These are phyloP conservation scores for Debaryomyces nepalensis DNA, from an alignment of 1,139 yeast genomes.

Conservation along the genomic window DNA sequence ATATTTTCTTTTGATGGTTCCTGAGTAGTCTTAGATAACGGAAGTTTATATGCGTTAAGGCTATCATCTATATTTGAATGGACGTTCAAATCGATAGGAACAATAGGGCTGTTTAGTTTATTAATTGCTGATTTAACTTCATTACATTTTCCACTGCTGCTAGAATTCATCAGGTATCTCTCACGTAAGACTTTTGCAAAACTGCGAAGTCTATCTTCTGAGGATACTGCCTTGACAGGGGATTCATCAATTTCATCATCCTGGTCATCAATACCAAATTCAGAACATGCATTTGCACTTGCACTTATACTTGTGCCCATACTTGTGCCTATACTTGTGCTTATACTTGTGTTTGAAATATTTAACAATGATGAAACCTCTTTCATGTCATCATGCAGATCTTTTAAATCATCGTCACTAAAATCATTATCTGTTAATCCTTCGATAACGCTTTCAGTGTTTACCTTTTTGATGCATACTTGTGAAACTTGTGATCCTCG, in stretches of 20 bases:
- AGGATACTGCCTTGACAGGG: constrained; percentile 32
- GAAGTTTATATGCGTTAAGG: background rate
- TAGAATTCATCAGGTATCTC: constrained; percentile 29
- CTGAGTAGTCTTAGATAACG: background rate
- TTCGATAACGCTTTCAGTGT: constrained; percentile 23
- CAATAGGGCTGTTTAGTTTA: background rate
- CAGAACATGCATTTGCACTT: too few species aligned
- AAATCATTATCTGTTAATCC: constrained; percentile 29
- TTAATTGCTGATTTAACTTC: background rate
- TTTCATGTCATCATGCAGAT: background rate
- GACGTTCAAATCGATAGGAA: constrained; percentile 1
- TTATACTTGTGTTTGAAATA: constrained; percentile 1
- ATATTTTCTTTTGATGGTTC: background rate
- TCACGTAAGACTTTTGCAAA: constrained; percentile 31
- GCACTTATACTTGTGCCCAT: background rate
- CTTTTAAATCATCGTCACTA: constrained; percentile 12
- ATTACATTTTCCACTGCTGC: background rate
- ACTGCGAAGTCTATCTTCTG: constrained; percentile 13
- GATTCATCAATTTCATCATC: constrained; percentile 51
- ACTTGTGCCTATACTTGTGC: background rate
- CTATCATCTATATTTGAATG: too few species aligned
- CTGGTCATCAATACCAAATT: constrained; percentile 30
- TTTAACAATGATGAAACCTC: constrained; percentile 1
- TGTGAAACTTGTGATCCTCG: constrained; percentile 2
- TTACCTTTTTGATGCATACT: constrained; percentile 5